phyloP scores from a whole-genome alignment of 1,139 yeast genomes.

The Debaryomyces subglobosus region DNA sequence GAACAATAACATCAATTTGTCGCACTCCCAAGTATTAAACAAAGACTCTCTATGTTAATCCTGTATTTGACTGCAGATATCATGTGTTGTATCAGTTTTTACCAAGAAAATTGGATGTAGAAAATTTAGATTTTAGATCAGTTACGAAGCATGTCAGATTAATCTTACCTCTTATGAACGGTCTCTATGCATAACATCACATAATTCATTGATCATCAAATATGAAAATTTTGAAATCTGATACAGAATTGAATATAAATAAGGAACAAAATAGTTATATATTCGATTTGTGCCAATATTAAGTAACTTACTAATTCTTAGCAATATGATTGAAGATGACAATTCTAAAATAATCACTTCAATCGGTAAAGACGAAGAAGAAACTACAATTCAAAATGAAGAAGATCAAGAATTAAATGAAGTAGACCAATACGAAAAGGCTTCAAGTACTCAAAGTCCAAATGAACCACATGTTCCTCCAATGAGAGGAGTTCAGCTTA shows the following conservation, averaged over 20 bases:
- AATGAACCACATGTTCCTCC: constrained; percentile 13
- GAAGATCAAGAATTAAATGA: not conserved
- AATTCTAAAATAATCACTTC: too few species aligned
- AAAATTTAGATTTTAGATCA: not conserved
- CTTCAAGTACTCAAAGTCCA: constrained; percentile 21
- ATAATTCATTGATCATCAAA: too few species aligned
- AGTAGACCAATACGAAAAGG: not conserved
- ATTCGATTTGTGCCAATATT: too few species aligned
- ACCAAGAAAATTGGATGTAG: too few species aligned
- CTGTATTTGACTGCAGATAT: not conserved
- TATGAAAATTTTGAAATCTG: too few species aligned
- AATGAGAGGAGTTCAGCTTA: constrained; percentile 30
- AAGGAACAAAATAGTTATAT: too few species aligned
- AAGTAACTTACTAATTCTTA: too few species aligned
- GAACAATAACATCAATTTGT: too few species aligned
- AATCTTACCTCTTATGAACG: not conserved
- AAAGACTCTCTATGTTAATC: not conserved
- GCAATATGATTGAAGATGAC: too few species aligned
- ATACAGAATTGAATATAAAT: too few species aligned
- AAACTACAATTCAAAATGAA: too few species aligned
- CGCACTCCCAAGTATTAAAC: not conserved
- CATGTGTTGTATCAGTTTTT: not conserved
- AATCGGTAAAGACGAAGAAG: too few species aligned
- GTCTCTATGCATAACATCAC: not conserved
- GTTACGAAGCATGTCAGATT: not conserved